phyloP scores from a whole-genome alignment of 805 yeast genomes.

The Saturnispora mendoncae region DNA sequence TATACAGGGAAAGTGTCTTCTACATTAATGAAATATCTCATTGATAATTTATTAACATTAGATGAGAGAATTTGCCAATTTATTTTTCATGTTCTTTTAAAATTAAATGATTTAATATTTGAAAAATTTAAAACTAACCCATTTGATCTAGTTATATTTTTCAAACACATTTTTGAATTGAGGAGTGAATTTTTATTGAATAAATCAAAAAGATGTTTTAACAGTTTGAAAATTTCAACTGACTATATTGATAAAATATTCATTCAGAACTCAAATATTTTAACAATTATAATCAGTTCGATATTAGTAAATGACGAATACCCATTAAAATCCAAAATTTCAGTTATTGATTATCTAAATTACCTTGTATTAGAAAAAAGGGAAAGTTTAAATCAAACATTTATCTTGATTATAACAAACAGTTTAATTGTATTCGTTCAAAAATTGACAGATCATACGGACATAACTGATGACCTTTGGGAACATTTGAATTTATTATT shows the following conservation, averaged over 20 bases:
- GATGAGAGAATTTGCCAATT: constrained; percentile 10
- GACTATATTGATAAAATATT: constrained; percentile 14
- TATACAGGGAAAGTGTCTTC: constrained; percentile 1
- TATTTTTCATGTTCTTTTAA: constrained; percentile 8
- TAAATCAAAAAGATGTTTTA: constrained; percentile 6
- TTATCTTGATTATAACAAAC: constrained; percentile 15
- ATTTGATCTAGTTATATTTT: constrained; percentile 10
- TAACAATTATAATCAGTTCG: constrained; percentile 13
- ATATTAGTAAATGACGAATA: constrained; percentile 10
- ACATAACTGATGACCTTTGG: constrained; percentile 10
- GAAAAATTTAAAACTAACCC: constrained; percentile 1
- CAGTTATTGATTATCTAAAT: constrained; percentile 20
- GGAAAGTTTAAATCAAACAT: constrained; percentile 4
- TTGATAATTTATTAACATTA: constrained; percentile 2
- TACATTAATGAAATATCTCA: constrained; percentile 1
- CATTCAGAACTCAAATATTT: constrained; percentile 10
- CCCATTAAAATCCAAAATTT: constrained; percentile 2
- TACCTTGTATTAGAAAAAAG: constrained; percentile 18
- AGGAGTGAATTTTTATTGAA: constrained; percentile 10
- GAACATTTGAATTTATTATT: constrained; percentile 19
- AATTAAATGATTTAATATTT: constrained; percentile 5
- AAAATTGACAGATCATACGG: background rate
- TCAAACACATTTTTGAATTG: constrained; percentile 8
- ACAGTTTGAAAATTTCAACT: constrained; percentile 11
- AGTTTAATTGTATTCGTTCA: constrained; percentile 13